phyloP scores from a whole-genome alignment of 2,329 filamentous ascomycete species.

The Aspergillus phoenicis region DNA sequence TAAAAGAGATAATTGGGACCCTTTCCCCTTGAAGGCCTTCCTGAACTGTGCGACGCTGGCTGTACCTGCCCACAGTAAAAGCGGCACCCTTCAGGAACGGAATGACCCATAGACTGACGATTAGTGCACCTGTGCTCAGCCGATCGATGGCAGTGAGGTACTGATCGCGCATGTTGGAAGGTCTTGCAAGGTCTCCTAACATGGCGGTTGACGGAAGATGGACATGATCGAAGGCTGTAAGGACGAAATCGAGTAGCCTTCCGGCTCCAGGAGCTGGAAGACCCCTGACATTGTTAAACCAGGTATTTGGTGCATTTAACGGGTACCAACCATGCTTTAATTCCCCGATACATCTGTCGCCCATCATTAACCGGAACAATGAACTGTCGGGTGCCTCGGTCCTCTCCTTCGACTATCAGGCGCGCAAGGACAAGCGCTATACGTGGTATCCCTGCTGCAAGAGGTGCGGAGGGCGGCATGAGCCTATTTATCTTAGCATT shows the following conservation, averaged over 20 bases:
- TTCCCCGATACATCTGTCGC: slow-evolving; percentile 20
- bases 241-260: slow-evolving; percentile 20
- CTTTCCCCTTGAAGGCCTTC: slow-evolving; percentile 10
- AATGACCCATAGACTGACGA: slow-evolving; percentile 16
- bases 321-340: slow-evolving; percentile 10
- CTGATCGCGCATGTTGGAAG: slow-evolving; percentile 9
- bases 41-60: slow-evolving; percentile 20
- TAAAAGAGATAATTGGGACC: slow-evolving; percentile 23
- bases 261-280: slow-evolving; percentile 6
- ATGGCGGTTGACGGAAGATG: slow-evolving; percentile 19
- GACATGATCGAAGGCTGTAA: slow-evolving; percentile 25
- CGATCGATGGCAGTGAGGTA: slow-evolving; percentile 19
- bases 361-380: slow-evolving; percentile 22
- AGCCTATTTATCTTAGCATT: slow-evolving; percentile 1
- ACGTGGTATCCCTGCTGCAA: slow-evolving; percentile 16
- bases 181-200: slow-evolving; percentile 17
- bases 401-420: slow-evolving; percentile 20
- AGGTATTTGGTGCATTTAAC: no score
- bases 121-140: slow-evolving; percentile 21
- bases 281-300: neutral
- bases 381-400: slow-evolving; percentile 23
- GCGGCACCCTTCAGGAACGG: slow-evolving; percentile 23
- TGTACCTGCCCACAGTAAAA: slow-evolving; percentile 24
- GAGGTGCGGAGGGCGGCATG: slow-evolving; percentile 24
- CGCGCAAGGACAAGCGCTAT: slow-evolving; percentile 25